Evolutionary conservation across 2,329 filamentous ascomycete genomes (phyloP), one percentile per base, ranked within the genome.

Genomic region (Passalora sequoiae): DNA sequence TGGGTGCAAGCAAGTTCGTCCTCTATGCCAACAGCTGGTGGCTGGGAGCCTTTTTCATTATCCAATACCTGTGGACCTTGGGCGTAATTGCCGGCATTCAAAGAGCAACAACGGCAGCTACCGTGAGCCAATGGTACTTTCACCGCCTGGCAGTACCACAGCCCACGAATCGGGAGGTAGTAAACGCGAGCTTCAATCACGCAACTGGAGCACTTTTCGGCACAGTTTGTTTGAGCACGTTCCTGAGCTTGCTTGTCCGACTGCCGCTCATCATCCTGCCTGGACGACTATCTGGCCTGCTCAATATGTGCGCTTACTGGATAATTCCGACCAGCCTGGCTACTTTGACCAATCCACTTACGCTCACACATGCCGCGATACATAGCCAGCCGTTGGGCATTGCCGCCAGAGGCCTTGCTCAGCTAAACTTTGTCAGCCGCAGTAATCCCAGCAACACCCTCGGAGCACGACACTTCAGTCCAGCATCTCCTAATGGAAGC

Each of bases 41-140:
- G 86, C 74, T 98, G 3, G 92, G 86, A n/a, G 76, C 80, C 17
- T 94, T 83, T 64, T 98, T 96, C 68, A 80, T 96, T 54, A 70
- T 97, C 46, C 84, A 96, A 71, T 97, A 96, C 66, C 81, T 97
- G 55, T 98, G 92, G 92, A 92, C 89, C 0, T 73, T 96, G 30
- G 85, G 86, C 2, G 80, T 97, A 44, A 81, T 94, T 61, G 84
- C 88, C 44, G 89, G 88, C 13, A 78, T 97, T 16, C 91, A 98
- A 64, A 83, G 92, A 46, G 83, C 87, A 16, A 92, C 89, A 12
- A 95, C 91, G 10, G 91, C 89, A 17, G 92, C 92, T 8, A 95
- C 91, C 1, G 91, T 97, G 17, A 94, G 88, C 29, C 92, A 98
- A 66, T 98, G 92, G 92, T 98, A 98, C 67, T 98, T 97, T 66